These are phyloP conservation scores for Cubamyces sp. DNA, from an alignment of 768 basidiomycete genomes.

Conservation along the genomic window DNA sequence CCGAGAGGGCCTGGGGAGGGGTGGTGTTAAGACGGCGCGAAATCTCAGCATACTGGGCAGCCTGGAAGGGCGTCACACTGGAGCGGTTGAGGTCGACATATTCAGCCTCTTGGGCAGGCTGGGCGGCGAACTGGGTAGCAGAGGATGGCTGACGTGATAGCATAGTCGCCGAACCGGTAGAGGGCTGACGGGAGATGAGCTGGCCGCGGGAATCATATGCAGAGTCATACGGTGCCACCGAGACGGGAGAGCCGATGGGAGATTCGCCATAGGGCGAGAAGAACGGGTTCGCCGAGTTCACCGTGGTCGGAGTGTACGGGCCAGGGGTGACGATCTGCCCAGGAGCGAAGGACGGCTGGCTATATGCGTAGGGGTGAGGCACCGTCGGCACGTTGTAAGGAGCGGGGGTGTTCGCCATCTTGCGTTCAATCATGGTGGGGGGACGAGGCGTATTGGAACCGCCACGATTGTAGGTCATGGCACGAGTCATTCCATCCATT, in stretches of 20 bases:
- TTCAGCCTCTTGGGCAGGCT: slow-evolving; percentile 38
- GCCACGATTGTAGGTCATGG: slow-evolving; percentile 37
- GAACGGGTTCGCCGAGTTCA: slow-evolving; percentile 43
- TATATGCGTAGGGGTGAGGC: slow-evolving; percentile 17
- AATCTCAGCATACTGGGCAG: slow-evolving; percentile 74
- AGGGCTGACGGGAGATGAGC: slow-evolving; percentile 28
- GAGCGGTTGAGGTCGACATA: slow-evolving; percentile 70
- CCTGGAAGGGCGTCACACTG: slow-evolving; percentile 77
- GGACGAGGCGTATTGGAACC: slow-evolving; percentile 48
- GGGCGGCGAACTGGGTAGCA: slow-evolving; percentile 30
- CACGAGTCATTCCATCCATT: slow-evolving; percentile 37
- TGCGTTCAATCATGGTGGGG: slow-evolving; percentile 63
- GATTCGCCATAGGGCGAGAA: slow-evolving; percentile 45
- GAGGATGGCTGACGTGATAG: slow-evolving; percentile 31
- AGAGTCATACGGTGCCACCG: slow-evolving; percentile 31
- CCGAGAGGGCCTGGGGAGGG: slow-evolving; percentile 32
- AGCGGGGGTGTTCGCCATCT: slow-evolving; percentile 31
- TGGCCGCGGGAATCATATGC: slow-evolving; percentile 36
- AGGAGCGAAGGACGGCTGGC: slow-evolving; percentile 40
- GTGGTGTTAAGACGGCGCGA: slow-evolving; percentile 53
- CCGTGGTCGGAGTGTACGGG: slow-evolving; percentile 30
- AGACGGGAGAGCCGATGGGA: slow-evolving; percentile 40
- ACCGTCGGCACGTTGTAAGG: slow-evolving; percentile 7
- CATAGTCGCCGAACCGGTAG: slow-evolving; percentile 17
- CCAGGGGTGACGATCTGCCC: slow-evolving; percentile 36